Percentiles rank a stretch among this genome's conserved stretches.
Evolutionary conservation across 352 stramenopile species (phyloP).

Genomic region (Peronospora farinosa): DNA sequence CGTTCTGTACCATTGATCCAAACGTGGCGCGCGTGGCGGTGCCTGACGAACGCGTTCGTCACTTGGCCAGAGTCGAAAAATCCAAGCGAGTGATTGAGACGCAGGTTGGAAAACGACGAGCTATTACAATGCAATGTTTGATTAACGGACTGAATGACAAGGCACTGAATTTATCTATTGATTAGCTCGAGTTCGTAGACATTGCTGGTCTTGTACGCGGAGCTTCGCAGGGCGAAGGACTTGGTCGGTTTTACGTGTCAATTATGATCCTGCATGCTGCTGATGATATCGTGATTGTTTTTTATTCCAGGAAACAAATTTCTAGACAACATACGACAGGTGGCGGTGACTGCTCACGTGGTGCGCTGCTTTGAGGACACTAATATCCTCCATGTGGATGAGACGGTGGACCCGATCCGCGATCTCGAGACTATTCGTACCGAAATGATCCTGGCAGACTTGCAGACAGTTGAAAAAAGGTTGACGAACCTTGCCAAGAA

Average conservation of each 20-base stretch:
- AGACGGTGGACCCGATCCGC: constrained; percentile 91
- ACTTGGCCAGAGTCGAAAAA: constrained; percentile 62
- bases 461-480: constrained; percentile 73
- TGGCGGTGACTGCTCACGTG: constrained; percentile 82
- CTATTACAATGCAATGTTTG: constrained; percentile 1
- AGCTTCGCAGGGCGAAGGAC: constrained; percentile 71
- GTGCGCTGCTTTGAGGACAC: constrained; percentile 98
- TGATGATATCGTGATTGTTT: constrained; percentile 1
- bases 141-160: constrained; percentile 13
- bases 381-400: constrained; percentile 97
- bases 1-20: constrained; percentile 87
- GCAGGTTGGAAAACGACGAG: constrained; percentile 23
- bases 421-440: constrained; percentile 98
- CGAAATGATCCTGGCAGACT: constrained; percentile 91
- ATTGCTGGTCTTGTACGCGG: constrained; percentile 81
- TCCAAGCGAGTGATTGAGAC: constrained; percentile 71
- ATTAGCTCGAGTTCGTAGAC: constrained; percentile 83
- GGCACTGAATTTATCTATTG: constrained; percentile 12
- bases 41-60: constrained; percentile 53
- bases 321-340: constrained; percentile 80
- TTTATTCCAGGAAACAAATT: constrained; percentile 68
- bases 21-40: constrained; percentile 78
- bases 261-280: not conserved
- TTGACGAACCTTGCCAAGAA: constrained; percentile 67
- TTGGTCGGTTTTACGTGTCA: constrained; percentile 30